Conservation (phyloP, 352 stramenopile species). For the Pythium aphanidermatum region DNA sequence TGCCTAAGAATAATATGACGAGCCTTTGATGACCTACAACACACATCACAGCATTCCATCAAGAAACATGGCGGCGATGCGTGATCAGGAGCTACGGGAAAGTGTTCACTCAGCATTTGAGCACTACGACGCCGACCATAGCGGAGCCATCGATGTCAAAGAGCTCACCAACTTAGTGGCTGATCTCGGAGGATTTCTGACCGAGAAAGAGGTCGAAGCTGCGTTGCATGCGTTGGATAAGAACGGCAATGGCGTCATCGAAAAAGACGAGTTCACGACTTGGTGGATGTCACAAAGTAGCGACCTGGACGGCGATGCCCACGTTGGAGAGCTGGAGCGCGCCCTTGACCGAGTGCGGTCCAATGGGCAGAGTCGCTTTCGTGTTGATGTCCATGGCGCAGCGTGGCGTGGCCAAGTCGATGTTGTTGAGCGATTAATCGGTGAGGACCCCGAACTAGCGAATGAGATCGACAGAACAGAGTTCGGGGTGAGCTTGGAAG, state of each 20-base stretch:
- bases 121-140: conserved; percentile 53
- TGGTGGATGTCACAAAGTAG: conserved; percentile 43
- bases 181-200: conserved; percentile 50
- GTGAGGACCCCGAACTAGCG: conserved; percentile 32
- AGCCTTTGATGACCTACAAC: background rate
- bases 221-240: conserved; percentile 33
- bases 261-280: conserved; percentile 45
- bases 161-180: conserved; percentile 48
- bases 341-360: conserved; percentile 46
- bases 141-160: conserved; percentile 37
- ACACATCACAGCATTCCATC: background rate
- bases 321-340: conserved; percentile 36
- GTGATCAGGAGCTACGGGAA: conserved; percentile 39
- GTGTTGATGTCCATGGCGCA: conserved; percentile 60
- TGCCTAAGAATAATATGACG: background rate
- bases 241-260: conserved; percentile 44
- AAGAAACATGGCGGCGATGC: no score
- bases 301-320: conserved; percentile 36
- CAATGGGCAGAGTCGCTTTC: conserved; percentile 45
- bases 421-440: conserved; percentile 35
- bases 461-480: conserved; percentile 40
- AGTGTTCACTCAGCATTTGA: conserved; percentile 47
- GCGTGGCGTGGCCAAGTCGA: conserved; percentile 43
- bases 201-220: conserved; percentile 27
- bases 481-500: conserved; percentile 32